Evolutionary conservation across 805 yeast species (phyloP).

Genomic region (Metschnikowia kofuensis): DNA sequence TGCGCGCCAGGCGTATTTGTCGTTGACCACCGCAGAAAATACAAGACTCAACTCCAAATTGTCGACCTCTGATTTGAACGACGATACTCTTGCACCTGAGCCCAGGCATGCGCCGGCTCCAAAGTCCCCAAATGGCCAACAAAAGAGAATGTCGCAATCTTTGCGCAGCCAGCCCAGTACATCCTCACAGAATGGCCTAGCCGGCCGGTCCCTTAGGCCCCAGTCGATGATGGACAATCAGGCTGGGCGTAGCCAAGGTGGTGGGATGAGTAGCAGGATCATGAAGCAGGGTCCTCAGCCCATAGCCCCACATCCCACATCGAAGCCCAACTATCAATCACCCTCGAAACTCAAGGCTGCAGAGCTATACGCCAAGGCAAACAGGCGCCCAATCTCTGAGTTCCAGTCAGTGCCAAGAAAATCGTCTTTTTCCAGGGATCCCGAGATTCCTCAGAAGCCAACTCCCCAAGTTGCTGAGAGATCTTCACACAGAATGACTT

Average conservation of each 20-base stretch:
- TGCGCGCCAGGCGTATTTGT: constrained; percentile 63
- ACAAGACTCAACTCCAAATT: constrained; percentile 68
- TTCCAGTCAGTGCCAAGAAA: constrained; percentile 41
- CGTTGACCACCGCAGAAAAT: constrained; percentile 75
- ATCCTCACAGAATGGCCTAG: constrained; percentile 16
- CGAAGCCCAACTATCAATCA: constrained; percentile 35
- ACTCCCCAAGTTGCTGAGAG: constrained; percentile 1
- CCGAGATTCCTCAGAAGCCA: constrained; percentile 2
- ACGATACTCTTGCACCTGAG: constrained; percentile 12
- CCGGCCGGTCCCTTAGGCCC: constrained; percentile 34
- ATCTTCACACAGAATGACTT: constrained; percentile 6
- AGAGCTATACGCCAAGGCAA: constrained; percentile 52
- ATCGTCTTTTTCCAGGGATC: constrained; percentile 57
- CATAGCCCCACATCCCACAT: constrained; percentile 39
- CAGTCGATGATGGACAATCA: constrained; percentile 22
- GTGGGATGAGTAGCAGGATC: constrained; percentile 31
- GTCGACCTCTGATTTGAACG: constrained; percentile 39
- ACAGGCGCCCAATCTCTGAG: constrained; percentile 37
- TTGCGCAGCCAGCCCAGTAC: constrained; percentile 27
- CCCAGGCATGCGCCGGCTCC: constrained; percentile 6
- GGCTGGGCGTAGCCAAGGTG: constrained; percentile 2
- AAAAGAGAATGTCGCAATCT: constrained; percentile 25
- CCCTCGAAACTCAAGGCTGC: constrained; percentile 47
- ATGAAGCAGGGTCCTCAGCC: constrained; percentile 27
- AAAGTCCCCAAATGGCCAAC: constrained; percentile 6